phyloP scores from a whole-genome alignment of 1,139 yeast genomes.

The Geotrichum phurueaensis region DNA sequence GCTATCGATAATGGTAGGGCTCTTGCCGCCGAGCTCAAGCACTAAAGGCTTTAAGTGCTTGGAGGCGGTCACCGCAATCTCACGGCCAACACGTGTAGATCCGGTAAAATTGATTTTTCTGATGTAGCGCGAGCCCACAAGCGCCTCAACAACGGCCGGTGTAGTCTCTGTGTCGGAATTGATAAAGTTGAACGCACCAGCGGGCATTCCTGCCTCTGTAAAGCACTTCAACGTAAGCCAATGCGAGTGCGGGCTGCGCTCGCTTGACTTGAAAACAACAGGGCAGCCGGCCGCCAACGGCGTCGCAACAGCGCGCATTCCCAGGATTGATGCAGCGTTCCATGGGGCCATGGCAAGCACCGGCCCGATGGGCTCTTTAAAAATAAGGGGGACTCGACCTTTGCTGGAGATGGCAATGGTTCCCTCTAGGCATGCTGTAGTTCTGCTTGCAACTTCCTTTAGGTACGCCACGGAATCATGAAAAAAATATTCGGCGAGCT shows the following conservation, averaged over 20 bases:
- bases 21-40: slow-evolving; percentile 86
- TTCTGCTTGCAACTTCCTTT: slow-evolving; percentile 3
- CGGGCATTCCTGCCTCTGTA: slow-evolving; percentile 63
- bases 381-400: slow-evolving; percentile 23
- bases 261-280: slow-evolving; percentile 60
- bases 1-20: slow-evolving; percentile 76
- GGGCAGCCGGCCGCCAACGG: slow-evolving; percentile 62
- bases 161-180: slow-evolving; percentile 54
- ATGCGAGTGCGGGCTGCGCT: slow-evolving; percentile 58
- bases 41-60: slow-evolving; percentile 63
- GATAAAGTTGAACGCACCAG: slow-evolving; percentile 60
- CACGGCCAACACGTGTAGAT: slow-evolving; percentile 53
- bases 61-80: slow-evolving; percentile 57
- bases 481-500: slow-evolving; percentile 10
- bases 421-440: slow-evolving; percentile 2
- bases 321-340: slow-evolving; percentile 46
- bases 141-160: slow-evolving; percentile 43
- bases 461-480: slow-evolving; percentile 7
- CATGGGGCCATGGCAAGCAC: slow-evolving; percentile 46
- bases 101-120: slow-evolving; percentile 67
- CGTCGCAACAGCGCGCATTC: slow-evolving; percentile 26
- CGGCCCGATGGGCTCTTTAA: slow-evolving; percentile 44
- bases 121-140: slow-evolving; percentile 51
- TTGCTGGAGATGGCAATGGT: slow-evolving; percentile 2
- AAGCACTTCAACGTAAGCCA: slow-evolving; percentile 50